phyloP scores from a whole-genome alignment of 106 monocot genomes.

The Triglochin maritima region DNA sequence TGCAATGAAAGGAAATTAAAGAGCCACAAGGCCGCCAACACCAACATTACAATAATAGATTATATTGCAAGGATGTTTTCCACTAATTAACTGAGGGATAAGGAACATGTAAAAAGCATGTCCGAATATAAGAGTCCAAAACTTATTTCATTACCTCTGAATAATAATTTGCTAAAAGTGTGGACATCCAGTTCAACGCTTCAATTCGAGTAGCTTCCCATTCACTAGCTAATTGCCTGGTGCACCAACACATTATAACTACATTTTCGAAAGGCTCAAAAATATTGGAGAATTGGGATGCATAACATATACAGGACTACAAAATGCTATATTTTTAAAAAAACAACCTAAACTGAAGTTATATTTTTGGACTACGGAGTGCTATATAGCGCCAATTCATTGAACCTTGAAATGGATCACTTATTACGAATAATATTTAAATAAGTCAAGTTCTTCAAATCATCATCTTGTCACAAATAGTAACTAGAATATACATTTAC shows the following conservation, averaged over 20 bases:
- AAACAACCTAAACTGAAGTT: too few species aligned
- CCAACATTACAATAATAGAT: neutral
- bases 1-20: too few species aligned
- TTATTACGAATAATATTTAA: too few species aligned
- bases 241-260: neutral
- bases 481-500: too few species aligned
- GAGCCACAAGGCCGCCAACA: too few species aligned
- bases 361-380: too few species aligned
- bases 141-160: conserved; percentile 50
- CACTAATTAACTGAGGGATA: conserved; percentile 1
- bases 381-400: too few species aligned
- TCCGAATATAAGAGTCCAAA: neutral
- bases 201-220: conserved; percentile 90
- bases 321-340: too few species aligned
- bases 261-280: neutral
- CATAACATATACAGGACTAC: neutral
- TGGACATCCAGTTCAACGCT: conserved; percentile 71
- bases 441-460: too few species aligned
- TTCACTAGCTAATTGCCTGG: conserved; percentile 81
- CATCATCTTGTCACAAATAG: too few species aligned
- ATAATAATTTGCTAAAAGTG: conserved; percentile 49
- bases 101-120: neutral
- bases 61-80: neutral
- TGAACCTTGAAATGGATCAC: too few species aligned
- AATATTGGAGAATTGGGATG: neutral